Evolutionary conservation across 768 basidiomycete species (phyloP).

Genomic region (Mycena metata): DNA sequence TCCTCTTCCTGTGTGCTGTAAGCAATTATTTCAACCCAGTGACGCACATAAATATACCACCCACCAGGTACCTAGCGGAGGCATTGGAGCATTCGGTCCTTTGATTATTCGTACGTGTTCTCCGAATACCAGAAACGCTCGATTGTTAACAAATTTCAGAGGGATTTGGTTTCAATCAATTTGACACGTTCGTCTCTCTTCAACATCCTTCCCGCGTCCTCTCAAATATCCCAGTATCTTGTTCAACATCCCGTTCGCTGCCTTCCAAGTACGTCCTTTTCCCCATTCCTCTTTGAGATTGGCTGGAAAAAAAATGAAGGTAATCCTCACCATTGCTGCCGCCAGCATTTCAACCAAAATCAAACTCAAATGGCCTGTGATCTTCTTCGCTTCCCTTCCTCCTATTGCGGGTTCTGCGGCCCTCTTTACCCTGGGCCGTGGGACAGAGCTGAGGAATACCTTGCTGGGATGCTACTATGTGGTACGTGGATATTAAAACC

Average conservation of each 20-base stretch:
- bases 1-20: constrained; percentile 60
- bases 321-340: constrained; percentile 50
- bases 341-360: constrained; percentile 53
- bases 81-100: constrained; percentile 58
- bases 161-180: constrained; percentile 58
- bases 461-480: constrained; percentile 57
- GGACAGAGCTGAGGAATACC: constrained; percentile 44
- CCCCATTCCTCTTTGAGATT: neutral
- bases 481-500: constrained; percentile 37
- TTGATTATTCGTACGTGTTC: constrained; percentile 53
- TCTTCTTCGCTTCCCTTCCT: constrained; percentile 52
- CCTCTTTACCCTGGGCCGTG: constrained; percentile 51
- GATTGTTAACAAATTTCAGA: constrained; percentile 30
- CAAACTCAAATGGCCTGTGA: constrained; percentile 56
- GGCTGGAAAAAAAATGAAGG: neutral
- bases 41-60: constrained; percentile 7
- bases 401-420: constrained; percentile 55
- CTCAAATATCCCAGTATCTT: constrained; percentile 46
- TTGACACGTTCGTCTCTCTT: constrained; percentile 43
- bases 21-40: too few relatives aligned
- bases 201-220: neutral
- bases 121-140: neutral
- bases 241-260: constrained; percentile 64
- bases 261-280: constrained; percentile 50
- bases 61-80: constrained; percentile 52